Conservation (phyloP, 768 basidiomycete species). For the Rhodotorula paludigena region DNA sequence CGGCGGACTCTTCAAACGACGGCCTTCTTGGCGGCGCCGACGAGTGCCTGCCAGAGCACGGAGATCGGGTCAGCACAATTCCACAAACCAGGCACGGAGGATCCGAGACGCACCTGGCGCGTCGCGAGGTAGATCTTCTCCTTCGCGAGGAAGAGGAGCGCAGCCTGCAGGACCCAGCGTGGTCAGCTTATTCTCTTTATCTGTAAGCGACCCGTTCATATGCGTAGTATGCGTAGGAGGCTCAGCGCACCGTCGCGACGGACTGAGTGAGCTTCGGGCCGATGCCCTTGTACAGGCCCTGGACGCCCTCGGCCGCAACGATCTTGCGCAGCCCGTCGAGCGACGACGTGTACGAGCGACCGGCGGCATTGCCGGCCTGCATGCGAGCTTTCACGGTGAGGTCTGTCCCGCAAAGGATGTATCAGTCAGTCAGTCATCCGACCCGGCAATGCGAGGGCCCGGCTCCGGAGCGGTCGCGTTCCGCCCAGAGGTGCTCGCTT, state of each 20-base stretch:
- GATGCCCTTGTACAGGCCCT: conserved; percentile 80
- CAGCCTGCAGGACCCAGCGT: conserved; percentile 43
- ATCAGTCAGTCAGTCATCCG: not conserved
- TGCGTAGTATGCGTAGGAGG: not conserved
- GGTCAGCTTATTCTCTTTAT: not conserved
- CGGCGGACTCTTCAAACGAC: no score
- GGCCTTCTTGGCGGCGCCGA: no score
- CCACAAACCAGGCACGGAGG: no score
- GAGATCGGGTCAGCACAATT: no score
- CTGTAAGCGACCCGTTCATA: no score
- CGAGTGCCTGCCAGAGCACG: no score
- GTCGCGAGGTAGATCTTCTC: conserved; percentile 55
- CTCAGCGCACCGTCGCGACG: conserved; percentile 24
- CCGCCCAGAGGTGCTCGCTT: conserved; percentile 39
- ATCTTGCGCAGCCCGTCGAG: conserved; percentile 73
- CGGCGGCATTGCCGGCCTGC: conserved; percentile 66
- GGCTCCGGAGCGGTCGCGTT: no score
- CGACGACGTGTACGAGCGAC: conserved; percentile 68
- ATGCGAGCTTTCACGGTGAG: conserved; percentile 66
- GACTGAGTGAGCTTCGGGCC: conserved; percentile 63
- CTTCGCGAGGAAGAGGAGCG: conserved; percentile 87
- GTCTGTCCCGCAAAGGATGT: not conserved
- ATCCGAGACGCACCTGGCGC: conserved; percentile 45
- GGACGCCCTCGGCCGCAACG: conserved; percentile 69
- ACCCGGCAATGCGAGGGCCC: not conserved